Evolutionary conservation across 768 basidiomycete species (phyloP), one percentile per base, ranked within the genome.

Genomic region (Mycena albidolilacea): DNA sequence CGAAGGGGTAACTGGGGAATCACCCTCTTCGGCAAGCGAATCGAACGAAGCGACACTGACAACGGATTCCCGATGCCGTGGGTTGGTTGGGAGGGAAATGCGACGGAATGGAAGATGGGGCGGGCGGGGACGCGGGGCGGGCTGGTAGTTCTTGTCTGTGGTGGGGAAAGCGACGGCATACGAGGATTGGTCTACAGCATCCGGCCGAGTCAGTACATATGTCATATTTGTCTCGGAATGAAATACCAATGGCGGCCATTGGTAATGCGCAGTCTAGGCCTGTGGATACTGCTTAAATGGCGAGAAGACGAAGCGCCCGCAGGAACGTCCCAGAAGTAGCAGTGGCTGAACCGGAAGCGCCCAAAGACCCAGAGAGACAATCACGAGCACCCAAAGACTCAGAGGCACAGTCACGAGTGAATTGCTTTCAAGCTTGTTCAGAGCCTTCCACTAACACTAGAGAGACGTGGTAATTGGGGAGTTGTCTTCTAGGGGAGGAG

Each of bases 21-120:
- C 72, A 35, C 80, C 81, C 46, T 81, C 87, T 78, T 93, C 87
- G 5, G 88, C 85, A 10, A 92, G 83, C 0, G 93, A 94, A 70
- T 93, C 93, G 76, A 92, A 90, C 0, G 95, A 95, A 6, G 90
- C 86, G 19, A 94, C 85, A 79, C 93, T 95, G 60, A 87, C 88
- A 12, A 93, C 86, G 0, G 93, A 94, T 54, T 91, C 87, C 46
- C 93, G 84, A 73, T 92, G 85, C 12, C 87, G 79, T 10, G 87
- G 86, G 68, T 87, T 80, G 48, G 88, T 84, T 66, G 90, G 86
- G 64, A 93, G 81, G 48, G 90, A 91, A 69, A 92, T 92, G 46
- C 91, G 85, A 67, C 91, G 85, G 77, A 92, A 92, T 12, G 91
- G 90, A 39, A 90, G 84, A 81, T 90, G 85, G 14, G 87, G 87